Percentiles rank a stretch among this genome's conserved stretches.
Conservation (phyloP, 192 early-diverging fungal genomes). For the Umbelopsis ramanniana region DNA sequence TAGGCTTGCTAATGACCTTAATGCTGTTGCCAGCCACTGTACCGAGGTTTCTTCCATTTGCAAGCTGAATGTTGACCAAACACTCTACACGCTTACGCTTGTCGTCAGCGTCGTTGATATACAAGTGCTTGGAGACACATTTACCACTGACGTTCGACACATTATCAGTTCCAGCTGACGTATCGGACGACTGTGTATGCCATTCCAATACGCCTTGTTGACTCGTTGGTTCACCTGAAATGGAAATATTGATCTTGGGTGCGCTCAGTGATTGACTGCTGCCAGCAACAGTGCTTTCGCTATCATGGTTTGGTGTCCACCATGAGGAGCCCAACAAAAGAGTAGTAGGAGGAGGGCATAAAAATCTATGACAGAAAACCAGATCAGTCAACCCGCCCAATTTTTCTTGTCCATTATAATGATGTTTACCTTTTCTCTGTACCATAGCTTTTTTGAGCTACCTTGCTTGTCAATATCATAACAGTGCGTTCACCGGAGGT, state of each 20-base stretch:
- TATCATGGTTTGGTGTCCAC: conserved; percentile 42
- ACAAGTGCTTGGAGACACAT: conserved; percentile 82
- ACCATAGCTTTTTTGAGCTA: conserved; percentile 93
- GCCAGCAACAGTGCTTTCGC: conserved; percentile 13
- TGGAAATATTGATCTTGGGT: conserved; percentile 58
- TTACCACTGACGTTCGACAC: conserved; percentile 66
- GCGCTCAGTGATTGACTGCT: conserved; percentile 32
- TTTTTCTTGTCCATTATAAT: not conserved
- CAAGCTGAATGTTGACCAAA: conserved; percentile 71
- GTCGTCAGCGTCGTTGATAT: conserved; percentile 84
- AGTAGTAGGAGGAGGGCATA: conserved; percentile 84
- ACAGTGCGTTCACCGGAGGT: conserved; percentile 60
- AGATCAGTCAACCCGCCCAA: not conserved
- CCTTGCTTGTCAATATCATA: conserved; percentile 80
- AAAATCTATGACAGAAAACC: conserved; percentile 49
- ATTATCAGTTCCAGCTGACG: conserved; percentile 37
- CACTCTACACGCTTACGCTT: conserved; percentile 80
- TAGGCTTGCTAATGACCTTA: conserved; percentile 91
- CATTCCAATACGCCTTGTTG: conserved; percentile 61
- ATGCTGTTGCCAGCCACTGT: conserved; percentile 79
- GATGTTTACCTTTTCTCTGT: conserved; percentile 76
- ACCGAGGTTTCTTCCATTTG: conserved; percentile 61
- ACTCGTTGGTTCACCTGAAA: conserved; percentile 58
- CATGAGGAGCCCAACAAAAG: conserved; percentile 72
- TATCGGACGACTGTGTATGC: conserved; percentile 36